These are phyloP conservation scores for Monosporascus sp. DNA, from an alignment of 2,329 filamentous ascomycete genomes.

Conservation along the genomic window DNA sequence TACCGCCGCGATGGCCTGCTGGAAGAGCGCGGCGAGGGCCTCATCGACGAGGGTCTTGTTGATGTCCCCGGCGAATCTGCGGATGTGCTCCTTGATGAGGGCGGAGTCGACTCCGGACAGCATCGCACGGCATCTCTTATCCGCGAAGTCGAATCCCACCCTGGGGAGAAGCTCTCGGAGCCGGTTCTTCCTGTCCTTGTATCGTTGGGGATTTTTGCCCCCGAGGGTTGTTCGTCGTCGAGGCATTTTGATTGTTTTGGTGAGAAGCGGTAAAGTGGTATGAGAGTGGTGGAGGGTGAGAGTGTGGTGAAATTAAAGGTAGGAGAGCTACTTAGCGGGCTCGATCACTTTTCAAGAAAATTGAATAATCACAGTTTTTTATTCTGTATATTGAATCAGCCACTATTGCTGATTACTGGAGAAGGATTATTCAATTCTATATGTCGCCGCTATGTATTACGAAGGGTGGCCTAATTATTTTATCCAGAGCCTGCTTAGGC, in stretches of 20 bases:
- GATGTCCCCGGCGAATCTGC: not conserved
- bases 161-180: constrained; percentile 1
- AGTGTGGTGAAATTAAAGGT: too few relatives aligned
- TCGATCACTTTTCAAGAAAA: too few relatives aligned
- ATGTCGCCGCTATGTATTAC: too few relatives aligned
- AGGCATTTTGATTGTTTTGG: not conserved
- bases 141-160: constrained; percentile 1
- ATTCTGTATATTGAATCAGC: too few relatives aligned
- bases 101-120: not conserved
- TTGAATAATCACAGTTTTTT: too few relatives aligned
- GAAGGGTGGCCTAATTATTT: too few relatives aligned
- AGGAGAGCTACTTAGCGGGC: too few relatives aligned
- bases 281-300: not conserved
- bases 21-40: constrained; percentile 1
- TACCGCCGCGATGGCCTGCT: not conserved
- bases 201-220: not conserved
- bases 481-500: not conserved
- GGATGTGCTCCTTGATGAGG: constrained; percentile 2
- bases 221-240: not conserved
- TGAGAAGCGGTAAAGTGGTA: too few relatives aligned
- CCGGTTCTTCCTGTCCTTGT: not conserved
- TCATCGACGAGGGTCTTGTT: constrained; percentile 3
- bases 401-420: too few relatives aligned
- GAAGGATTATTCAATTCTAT: too few relatives aligned
- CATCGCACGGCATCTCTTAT: constrained; percentile 1